These are phyloP conservation scores for Ailanthus altissimus DNA, from an alignment of 345 rosid genomes.

Conservation along the genomic window DNA sequence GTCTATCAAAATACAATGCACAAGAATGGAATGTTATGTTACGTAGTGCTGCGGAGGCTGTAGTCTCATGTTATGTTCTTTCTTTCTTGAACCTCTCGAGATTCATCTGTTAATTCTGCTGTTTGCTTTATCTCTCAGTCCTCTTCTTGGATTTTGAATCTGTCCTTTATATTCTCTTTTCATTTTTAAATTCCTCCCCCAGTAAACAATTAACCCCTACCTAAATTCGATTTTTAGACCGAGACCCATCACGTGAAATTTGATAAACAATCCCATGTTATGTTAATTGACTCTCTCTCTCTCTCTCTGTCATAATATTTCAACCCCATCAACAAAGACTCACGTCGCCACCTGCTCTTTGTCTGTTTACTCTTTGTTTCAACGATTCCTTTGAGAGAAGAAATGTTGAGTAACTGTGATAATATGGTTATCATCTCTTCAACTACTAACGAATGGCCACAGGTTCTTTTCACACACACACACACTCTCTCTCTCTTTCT, in stretches of 20 bases:
- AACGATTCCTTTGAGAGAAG: constrained; percentile 48
- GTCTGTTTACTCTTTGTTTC: constrained; percentile 72
- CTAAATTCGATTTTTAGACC: constrained; percentile 21
- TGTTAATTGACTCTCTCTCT: constrained; percentile 4
- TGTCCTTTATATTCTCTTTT: constrained; percentile 29
- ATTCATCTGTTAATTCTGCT: constrained; percentile 49
- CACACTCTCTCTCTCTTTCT: constrained; percentile 29
- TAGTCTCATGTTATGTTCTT: constrained; percentile 29
- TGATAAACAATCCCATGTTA: constrained; percentile 16
- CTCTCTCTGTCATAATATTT: constrained; percentile 20
- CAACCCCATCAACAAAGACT: constrained; percentile 41
- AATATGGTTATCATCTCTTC: constrained; percentile 61
- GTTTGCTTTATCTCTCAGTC: constrained; percentile 42
- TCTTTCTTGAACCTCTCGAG: constrained; percentile 60
- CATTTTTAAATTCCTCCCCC: not conserved
- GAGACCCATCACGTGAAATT: constrained; percentile 49
- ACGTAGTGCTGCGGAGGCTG: constrained; percentile 50
- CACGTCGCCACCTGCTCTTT: constrained; percentile 66
- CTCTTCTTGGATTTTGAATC: constrained; percentile 49
- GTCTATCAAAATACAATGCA: no score
- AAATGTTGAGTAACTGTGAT: constrained; percentile 63
- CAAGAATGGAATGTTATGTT: constrained; percentile 43
- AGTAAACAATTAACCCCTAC: not conserved
- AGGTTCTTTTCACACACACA: constrained; percentile 36
- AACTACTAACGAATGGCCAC: constrained; percentile 67